A percentile compares a stretch with the other conserved stretches of the same genome.
Conservation (phyloP, 352 stramenopile genomes). For the Phytophthora capsici region DNA sequence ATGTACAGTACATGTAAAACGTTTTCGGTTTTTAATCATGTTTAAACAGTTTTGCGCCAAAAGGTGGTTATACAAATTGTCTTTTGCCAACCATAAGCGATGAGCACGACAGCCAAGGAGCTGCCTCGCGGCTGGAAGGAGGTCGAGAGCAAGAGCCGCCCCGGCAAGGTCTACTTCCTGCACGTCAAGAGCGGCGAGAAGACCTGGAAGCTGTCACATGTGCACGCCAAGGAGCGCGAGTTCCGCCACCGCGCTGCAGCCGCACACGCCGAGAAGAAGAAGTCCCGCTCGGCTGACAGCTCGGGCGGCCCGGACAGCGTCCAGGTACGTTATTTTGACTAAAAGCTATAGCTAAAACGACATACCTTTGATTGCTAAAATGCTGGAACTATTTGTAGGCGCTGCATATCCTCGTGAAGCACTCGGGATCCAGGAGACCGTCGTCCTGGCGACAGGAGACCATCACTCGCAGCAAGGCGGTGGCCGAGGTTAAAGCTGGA, state of each 20-base stretch:
- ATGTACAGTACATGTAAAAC: too few species aligned
- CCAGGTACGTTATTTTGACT: constrained; percentile 35
- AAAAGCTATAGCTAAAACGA: not conserved
- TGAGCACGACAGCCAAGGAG: constrained; percentile 60
- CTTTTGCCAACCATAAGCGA: constrained; percentile 11
- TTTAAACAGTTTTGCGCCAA: too few species aligned
- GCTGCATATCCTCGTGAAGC: constrained; percentile 91
- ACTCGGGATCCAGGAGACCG: constrained; percentile 78
- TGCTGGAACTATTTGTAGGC: constrained; percentile 32
- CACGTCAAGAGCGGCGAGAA: constrained; percentile 87
- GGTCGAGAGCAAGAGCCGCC: constrained; percentile 88
- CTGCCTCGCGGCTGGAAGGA: constrained; percentile 87
- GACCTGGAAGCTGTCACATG: constrained; percentile 87
- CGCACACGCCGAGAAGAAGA: constrained; percentile 41
- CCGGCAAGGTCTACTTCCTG: constrained; percentile 85
- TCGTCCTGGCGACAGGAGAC: constrained; percentile 89
- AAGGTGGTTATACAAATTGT: too few species aligned
- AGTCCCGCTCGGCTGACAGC: constrained; percentile 25
- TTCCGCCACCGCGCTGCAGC: constrained; percentile 56
- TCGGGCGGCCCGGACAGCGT: constrained; percentile 46
- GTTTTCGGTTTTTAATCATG: too few species aligned
- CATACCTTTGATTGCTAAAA: not conserved
- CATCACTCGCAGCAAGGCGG: constrained; percentile 89
- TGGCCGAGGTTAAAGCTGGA: constrained; percentile 77
- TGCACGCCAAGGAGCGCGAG: constrained; percentile 85